Evolutionary conservation across 1,139 yeast species (phyloP), one percentile per base, ranked within the genome.

Genomic region (Yamadazyma dushanensis): DNA sequence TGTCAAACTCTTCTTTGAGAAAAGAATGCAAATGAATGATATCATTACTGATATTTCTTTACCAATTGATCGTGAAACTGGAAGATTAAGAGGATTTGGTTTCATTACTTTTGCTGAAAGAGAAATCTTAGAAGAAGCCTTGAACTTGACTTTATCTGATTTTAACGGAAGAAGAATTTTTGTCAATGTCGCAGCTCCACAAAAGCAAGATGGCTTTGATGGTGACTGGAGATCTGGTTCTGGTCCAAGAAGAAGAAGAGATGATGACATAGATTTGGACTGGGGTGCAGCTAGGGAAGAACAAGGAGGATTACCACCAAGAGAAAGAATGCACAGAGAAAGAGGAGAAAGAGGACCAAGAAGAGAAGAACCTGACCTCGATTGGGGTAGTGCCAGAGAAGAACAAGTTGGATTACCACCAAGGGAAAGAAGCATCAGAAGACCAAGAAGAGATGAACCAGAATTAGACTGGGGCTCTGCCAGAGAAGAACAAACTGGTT

Each of bases 171-270:
- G 96, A 66, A 79, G 80, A 51, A 77, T 88, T 45, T 86, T 79
- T 49, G 87, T 94, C 38, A 78, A 81, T 48, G 97, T 92, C 40
- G 97, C 97, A 35, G 96, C 95, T 40, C 95, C 95, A 44, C 82
- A 77, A 50, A 80, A 70, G 51, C 73, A 66, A 36, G 75, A 70
- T 32, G 66, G 59, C 16, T 66, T 67, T 38, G 75, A 70, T 37
- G 60, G 67, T 49, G 74, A 68, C 55, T 70, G 76, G 76, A 63
- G 68, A 54, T 53, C 64, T 11, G 53, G 62, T 37, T 61, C 80
- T 61, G 66, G 46, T 38, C 52, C 54, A 24, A 33, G 37, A 40
- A 53, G 59, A 39, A 65, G 66, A 46, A 65, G 69, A 53, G 63
- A 61, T 47, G 75, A 70, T 44, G 78, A 71, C 47, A 70, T 74